phyloP scores from a whole-genome alignment of 306 rosid species.

The Vicia faba region DNA sequence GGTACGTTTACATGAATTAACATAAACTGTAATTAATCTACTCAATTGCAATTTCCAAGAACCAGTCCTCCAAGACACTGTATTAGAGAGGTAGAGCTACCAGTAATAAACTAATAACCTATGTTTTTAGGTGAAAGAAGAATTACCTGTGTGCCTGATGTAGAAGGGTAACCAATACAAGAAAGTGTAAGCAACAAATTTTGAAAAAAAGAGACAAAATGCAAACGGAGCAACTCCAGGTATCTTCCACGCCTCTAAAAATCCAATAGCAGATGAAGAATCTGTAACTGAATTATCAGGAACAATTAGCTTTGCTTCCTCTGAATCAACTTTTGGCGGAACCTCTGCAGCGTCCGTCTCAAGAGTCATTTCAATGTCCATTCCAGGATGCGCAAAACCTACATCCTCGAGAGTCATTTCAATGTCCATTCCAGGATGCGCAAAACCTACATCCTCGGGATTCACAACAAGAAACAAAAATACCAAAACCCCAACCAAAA shows the following conservation, averaged over 20 bases:
- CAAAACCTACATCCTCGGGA: slow-evolving; percentile 69
- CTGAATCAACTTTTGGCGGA: slow-evolving; percentile 57
- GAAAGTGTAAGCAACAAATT: slow-evolving; percentile 93
- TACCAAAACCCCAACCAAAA: slow-evolving; percentile 66
- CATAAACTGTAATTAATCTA: too few species aligned
- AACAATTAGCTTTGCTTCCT: slow-evolving; percentile 65
- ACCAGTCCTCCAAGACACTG: too few species aligned
- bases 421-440: background rate
- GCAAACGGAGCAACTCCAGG: slow-evolving; percentile 89
- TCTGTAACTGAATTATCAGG: slow-evolving; percentile 35
- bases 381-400: slow-evolving; percentile 48
- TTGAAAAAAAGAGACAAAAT: slow-evolving; percentile 87
- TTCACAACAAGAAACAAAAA: slow-evolving; percentile 74
- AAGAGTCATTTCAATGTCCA: slow-evolving; percentile 40
- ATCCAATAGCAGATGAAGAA: slow-evolving; percentile 78
- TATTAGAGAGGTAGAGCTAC: background rate
- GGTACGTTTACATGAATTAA: too few species aligned
- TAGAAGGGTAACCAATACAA: slow-evolving; percentile 93
- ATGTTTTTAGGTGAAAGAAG: background rate
- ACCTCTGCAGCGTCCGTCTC: slow-evolving; percentile 39
- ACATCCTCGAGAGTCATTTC: slow-evolving; percentile 56
- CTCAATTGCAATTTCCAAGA: too few species aligned
- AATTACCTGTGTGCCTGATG: slow-evolving; percentile 69
- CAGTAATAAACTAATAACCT: slow-evolving; percentile 5
- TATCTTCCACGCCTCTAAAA: slow-evolving; percentile 89